A percentile compares a stretch with the other conserved stretches of the same genome.
Conservation (phyloP, 169 alveolate genomes). For the Babesia ovata region DNA sequence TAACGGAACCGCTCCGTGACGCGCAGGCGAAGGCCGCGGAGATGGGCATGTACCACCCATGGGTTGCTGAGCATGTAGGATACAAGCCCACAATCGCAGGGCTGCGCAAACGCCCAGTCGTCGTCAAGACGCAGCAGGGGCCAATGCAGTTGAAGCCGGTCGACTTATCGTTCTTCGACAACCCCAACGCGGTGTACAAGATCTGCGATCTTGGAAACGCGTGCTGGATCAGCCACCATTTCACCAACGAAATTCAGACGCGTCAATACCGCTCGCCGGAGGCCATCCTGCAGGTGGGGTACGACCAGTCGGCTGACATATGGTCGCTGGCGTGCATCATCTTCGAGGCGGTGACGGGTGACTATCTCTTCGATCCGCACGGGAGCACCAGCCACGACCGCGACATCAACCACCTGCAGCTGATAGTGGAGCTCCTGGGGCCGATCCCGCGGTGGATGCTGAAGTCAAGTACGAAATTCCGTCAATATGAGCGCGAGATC, state of each 20-base stretch:
- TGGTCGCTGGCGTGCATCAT: constrained; percentile 98
- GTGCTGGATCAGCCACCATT: constrained; percentile 96
- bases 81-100: background rate
- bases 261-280: constrained; percentile 98
- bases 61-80: constrained; percentile 16
- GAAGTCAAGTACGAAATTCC: constrained; percentile 76
- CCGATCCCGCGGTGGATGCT: constrained; percentile 88
- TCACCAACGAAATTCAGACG: constrained; percentile 95
- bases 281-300: constrained; percentile 93
- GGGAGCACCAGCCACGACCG: constrained; percentile 79
- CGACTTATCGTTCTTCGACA: constrained; percentile 72
- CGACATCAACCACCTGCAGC: constrained; percentile 70
- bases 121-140: constrained; percentile 71
- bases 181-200: constrained; percentile 82
- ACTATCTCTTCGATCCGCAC: constrained; percentile 96
- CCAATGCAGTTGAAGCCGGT: constrained; percentile 68
- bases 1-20: constrained; percentile 20
- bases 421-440: constrained; percentile 90
- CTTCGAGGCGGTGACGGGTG: constrained; percentile 98
- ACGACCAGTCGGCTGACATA: constrained; percentile 94
- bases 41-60: constrained; percentile 44
- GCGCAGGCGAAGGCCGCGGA: constrained; percentile 5
- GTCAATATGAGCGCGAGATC: constrained; percentile 35
- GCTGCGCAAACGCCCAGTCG: constrained; percentile 24
- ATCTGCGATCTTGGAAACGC: constrained; percentile 98